A percentile compares a stretch with the other conserved stretches of the same genome.
These are phyloP conservation scores for Drechslerella stenobrocha DNA, from an alignment of 2,329 filamentous ascomycete genomes.

Conservation along the genomic window DNA sequence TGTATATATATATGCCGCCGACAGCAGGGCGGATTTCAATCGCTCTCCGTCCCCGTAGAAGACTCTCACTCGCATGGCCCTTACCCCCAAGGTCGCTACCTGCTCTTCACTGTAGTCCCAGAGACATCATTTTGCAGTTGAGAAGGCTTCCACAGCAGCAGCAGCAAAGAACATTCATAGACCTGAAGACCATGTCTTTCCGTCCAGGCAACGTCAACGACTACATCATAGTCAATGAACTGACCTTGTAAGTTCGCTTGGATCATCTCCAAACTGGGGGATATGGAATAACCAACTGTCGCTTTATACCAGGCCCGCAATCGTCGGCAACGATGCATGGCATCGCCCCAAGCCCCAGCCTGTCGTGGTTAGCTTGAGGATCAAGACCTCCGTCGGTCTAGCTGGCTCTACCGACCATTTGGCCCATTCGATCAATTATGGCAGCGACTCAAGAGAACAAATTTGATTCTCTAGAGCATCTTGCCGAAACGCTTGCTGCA, in stretches of 20 bases:
- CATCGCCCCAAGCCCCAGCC: conserved; percentile 50
- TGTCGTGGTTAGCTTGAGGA: conserved; percentile 51
- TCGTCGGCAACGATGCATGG: conserved; percentile 50
- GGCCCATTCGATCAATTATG: conserved; percentile 53
- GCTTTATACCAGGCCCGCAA: conserved; percentile 25
- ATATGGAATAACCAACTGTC: conserved; percentile 17
- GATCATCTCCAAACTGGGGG: background rate
- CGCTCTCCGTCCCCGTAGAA: conserved; percentile 13
- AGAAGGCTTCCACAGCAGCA: background rate
- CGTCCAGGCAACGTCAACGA: conserved; percentile 28
- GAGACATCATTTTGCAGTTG: background rate
- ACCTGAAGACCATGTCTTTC: conserved; percentile 44
- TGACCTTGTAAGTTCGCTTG: conserved; percentile 22
- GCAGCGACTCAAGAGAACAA: conserved; percentile 50
- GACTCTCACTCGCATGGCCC: background rate
- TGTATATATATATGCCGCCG: conserved; percentile 28
- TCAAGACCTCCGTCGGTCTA: conserved; percentile 52
- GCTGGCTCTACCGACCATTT: conserved; percentile 53
- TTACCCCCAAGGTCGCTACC: background rate
- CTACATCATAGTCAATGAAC: conserved; percentile 40
- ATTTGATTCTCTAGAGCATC: conserved; percentile 51
- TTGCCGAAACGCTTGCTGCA: conserved; percentile 50
- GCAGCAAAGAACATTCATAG: conserved; percentile 23
- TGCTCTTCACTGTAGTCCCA: background rate
- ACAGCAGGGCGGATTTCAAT: conserved; percentile 9